Evolutionary conservation across 176 grass and related monocot species (phyloP).

Genomic region (Miscanthus lutarioriparius): DNA sequence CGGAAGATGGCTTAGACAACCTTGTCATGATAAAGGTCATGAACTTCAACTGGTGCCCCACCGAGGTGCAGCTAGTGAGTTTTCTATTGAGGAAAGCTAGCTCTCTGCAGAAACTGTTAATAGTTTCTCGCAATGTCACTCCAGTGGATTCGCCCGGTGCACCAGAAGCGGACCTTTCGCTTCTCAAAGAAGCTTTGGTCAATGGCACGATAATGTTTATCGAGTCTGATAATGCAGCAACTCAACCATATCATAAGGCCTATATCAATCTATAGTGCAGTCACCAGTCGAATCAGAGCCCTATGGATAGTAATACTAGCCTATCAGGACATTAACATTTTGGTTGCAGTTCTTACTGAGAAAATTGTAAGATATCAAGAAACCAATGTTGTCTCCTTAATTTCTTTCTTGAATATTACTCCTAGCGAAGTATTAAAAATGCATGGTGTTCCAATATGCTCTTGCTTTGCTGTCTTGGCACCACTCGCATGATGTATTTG

Average conservation of each 20-base stretch:
- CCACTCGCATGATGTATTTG: neutral
- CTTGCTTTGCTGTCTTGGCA: neutral
- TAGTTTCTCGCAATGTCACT: neutral
- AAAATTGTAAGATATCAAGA: neutral
- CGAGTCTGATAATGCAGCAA: neutral
- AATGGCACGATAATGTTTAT: conserved; percentile 18
- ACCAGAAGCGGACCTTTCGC: neutral
- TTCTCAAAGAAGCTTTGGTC: neutral
- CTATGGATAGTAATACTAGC: neutral
- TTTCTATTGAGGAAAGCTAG: conserved; percentile 32
- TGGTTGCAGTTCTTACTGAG: neutral
- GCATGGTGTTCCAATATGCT: neutral
- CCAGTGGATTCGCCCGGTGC: neutral
- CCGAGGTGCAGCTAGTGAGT: conserved; percentile 16
- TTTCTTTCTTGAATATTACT: neutral
- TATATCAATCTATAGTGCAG: neutral
- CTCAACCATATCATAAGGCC: conserved; percentile 6
- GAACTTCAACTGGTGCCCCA: neutral
- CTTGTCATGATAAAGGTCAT: conserved; percentile 18
- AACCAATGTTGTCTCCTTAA: neutral
- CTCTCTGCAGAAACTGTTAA: neutral
- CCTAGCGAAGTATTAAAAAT: neutral
- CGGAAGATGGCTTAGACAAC: neutral
- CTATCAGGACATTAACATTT: neutral
- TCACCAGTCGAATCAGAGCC: neutral